Percentiles rank a stretch among this genome's conserved stretches.
These are phyloP conservation scores for Brassica rapa DNA, from an alignment of 345 rosid genomes.

Conservation along the genomic window DNA sequence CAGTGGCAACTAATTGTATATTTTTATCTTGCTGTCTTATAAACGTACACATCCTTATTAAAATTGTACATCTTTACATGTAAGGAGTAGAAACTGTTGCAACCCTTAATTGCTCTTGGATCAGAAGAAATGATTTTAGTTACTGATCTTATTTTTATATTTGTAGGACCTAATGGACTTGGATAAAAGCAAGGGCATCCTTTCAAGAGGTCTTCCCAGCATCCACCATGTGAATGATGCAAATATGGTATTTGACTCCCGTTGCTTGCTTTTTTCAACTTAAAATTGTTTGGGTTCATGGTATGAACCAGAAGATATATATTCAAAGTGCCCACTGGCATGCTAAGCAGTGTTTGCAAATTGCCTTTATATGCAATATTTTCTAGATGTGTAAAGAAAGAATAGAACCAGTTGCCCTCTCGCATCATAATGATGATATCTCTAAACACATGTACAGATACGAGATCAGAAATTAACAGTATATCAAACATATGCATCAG, in stretches of 20 bases:
- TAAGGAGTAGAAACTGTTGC: constrained; percentile 18
- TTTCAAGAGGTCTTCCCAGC: constrained; percentile 69
- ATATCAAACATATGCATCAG: neutral
- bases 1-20: neutral
- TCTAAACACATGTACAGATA: constrained; percentile 9
- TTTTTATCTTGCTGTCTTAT: neutral
- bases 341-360: neutral
- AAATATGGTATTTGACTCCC: constrained; percentile 58
- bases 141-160: constrained; percentile 15
- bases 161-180: constrained; percentile 81
- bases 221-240: constrained; percentile 79
- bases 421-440: neutral
- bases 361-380: constrained; percentile 14
- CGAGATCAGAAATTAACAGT: constrained; percentile 17
- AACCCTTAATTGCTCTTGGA: constrained; percentile 4
- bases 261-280: neutral
- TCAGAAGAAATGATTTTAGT: neutral
- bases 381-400: neutral
- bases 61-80: constrained; percentile 5
- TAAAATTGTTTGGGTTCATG: neutral
- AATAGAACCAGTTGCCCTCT: neutral
- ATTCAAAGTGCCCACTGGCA: constrained; percentile 13
- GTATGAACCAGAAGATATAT: neutral
- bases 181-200: constrained; percentile 70
- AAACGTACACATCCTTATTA: neutral